Evolutionary conservation across 1,284 basidiomycete genomes (phyloP), one percentile per base, ranked within the genome.

Genomic region (Cryptococcus amylolentus): DNA sequence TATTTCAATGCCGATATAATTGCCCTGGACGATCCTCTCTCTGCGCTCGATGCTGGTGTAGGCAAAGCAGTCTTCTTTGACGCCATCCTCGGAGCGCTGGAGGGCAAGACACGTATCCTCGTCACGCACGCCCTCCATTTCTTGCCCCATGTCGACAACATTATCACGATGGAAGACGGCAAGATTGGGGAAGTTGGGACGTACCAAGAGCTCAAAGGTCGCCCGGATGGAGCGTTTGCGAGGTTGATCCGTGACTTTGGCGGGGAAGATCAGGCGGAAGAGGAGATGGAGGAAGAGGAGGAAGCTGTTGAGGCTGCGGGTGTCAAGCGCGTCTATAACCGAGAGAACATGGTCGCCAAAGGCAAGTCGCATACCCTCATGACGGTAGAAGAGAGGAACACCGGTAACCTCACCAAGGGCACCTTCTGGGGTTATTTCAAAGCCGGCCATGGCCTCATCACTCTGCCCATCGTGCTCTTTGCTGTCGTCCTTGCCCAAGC

Each of bases 1-100:
- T 96, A 95, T 78, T 88, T 84, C 67, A 80, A 88, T 62, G 85
- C 88, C 0, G 89, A 91, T 55, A 87, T 95, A 58, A 86, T 91
- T 65, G 87, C 93, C 28, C 86, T 91, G 59, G 89, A 92, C 66
- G 42, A 89, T 69, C 86, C 87, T 2, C 79, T 89, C 5, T 88
- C 86, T 49, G 88, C 87, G 82, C 84, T 87, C 46, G 86, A 87
- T 65, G 85, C 86, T 1, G 85, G 87, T 64, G 86, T 87, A 49
- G 87, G 86, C 6, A 84, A 84, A 64, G 79, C 83, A 3, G 78
- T 89, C 6, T 88, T 89, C 70, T 80, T 84, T 44, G 80, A 85
- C 57, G 86, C 84, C 14, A 85, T 88, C 60, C 64, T 86, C 27
- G 80, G 81, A 5, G 80, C 87, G n/a, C 79, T 81, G 5, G 75